phyloP scores from a whole-genome alignment of 306 rosid species.

The Vachellia collinsii region DNA sequence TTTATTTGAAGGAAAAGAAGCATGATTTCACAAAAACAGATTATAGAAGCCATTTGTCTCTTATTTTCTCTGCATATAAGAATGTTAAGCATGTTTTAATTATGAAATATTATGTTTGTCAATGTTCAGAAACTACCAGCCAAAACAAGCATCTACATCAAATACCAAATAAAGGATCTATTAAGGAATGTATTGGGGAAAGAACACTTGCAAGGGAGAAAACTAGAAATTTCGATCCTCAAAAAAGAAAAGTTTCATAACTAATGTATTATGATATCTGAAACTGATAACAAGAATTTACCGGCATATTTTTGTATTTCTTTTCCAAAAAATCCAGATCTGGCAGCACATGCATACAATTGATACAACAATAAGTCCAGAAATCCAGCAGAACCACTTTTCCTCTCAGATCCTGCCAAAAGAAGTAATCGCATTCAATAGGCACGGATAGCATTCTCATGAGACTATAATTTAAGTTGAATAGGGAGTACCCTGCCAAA shows the following conservation, averaged over 20 bases:
- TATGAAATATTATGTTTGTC: background rate
- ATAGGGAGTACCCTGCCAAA: slow-evolving; percentile 61
- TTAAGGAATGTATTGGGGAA: background rate
- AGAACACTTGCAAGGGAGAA: slow-evolving; percentile 1
- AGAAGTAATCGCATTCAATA: slow-evolving; percentile 32
- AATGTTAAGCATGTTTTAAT: background rate
- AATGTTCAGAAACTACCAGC: background rate
- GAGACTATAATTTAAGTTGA: slow-evolving; percentile 30
- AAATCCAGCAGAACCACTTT: slow-evolving; percentile 90
- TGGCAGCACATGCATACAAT: slow-evolving; percentile 96
- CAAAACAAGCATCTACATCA: background rate
- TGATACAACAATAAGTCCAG: slow-evolving; percentile 96
- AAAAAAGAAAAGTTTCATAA: slow-evolving; percentile 18
- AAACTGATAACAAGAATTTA: slow-evolving; percentile 46
- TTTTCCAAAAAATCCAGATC: slow-evolving; percentile 89
- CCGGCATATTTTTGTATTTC: slow-evolving; percentile 91
- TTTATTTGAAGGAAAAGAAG: background rate
- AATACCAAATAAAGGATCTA: background rate
- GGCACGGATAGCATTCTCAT: slow-evolving; percentile 29
- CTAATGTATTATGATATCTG: slow-evolving; percentile 29
- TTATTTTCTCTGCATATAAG: background rate
- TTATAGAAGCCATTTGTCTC: background rate
- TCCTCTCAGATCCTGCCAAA: slow-evolving; percentile 90
- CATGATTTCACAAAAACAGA: background rate
- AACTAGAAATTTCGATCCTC: slow-evolving; percentile 20